These are phyloP conservation scores for Cercospora citrullina DNA, from an alignment of 2,329 filamentous ascomycete genomes.

Conservation along the genomic window DNA sequence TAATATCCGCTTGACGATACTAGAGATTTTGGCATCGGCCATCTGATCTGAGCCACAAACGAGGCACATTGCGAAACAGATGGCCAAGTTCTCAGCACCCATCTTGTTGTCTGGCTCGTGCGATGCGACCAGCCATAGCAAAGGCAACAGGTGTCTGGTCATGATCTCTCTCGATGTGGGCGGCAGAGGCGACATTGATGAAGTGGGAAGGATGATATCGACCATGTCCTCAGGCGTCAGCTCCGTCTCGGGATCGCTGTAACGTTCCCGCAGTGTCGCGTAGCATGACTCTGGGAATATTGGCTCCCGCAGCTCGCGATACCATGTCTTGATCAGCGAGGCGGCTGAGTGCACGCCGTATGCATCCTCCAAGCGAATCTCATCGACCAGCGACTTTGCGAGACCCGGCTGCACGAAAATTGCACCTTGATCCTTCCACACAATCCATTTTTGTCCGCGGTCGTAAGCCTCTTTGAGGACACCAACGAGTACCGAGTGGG, in stretches of 20 bases:
- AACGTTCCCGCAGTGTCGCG: slow-evolving; percentile 47
- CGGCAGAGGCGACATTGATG: slow-evolving; percentile 50
- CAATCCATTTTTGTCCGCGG: slow-evolving; percentile 55
- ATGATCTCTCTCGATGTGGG: slow-evolving; percentile 50
- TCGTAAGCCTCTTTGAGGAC: slow-evolving; percentile 57
- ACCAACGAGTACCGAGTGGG: slow-evolving; percentile 52
- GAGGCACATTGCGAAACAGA: slow-evolving; percentile 56
- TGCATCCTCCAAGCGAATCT: slow-evolving; percentile 51
- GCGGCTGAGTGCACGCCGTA: slow-evolving; percentile 57
- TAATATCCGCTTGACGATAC: slow-evolving; percentile 52
- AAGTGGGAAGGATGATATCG: slow-evolving; percentile 49
- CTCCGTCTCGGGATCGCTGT: slow-evolving; percentile 42
- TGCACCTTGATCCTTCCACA: slow-evolving; percentile 52
- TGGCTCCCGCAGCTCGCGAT: slow-evolving; percentile 54
- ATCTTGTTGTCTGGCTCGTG: slow-evolving; percentile 56
- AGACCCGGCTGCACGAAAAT: slow-evolving; percentile 42
- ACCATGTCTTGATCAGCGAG: slow-evolving; percentile 58
- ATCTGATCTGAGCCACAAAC: slow-evolving; percentile 56
- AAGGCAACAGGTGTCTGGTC: slow-evolving; percentile 53
- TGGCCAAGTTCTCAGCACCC: slow-evolving; percentile 55
- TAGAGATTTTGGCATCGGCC: slow-evolving; percentile 56
- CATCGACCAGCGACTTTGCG: slow-evolving; percentile 39
- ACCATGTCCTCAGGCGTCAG: slow-evolving; percentile 46
- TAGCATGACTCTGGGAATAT: slow-evolving; percentile 54
- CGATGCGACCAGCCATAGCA: slow-evolving; percentile 50